Evolutionary conservation across 1,284 basidiomycete genomes (phyloP).

Genomic region (Moesziomyces sp.): DNA sequence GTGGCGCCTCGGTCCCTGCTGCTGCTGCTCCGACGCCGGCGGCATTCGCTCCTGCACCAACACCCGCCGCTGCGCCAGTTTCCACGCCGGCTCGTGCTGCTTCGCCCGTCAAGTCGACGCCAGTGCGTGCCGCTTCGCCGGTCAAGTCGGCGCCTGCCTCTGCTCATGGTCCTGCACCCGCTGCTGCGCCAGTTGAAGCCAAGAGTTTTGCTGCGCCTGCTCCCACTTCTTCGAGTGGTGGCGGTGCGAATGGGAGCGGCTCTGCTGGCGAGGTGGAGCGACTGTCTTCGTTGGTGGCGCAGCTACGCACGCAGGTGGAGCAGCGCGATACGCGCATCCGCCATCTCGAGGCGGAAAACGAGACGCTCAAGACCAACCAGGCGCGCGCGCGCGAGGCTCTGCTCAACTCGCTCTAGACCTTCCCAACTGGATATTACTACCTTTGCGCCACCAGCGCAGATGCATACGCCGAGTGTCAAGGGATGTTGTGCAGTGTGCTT

Average conservation of each 20-base stretch:
- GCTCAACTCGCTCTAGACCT: slow-evolving; percentile 17
- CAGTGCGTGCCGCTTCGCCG: slow-evolving; percentile 20
- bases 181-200: slow-evolving; percentile 1
- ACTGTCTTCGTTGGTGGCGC: slow-evolving; percentile 32
- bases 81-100: slow-evolving; percentile 23
- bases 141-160: slow-evolving; percentile 13
- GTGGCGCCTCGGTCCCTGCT: slow-evolving; percentile 24
- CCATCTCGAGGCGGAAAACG: slow-evolving; percentile 62
- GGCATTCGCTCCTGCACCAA: slow-evolving; percentile 2
- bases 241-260: slow-evolving; percentile 2
- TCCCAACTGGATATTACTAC: too few relatives aligned
- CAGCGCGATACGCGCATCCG: slow-evolving; percentile 57
- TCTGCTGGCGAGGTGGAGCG: slow-evolving; percentile 18
- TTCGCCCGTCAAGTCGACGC: slow-evolving; percentile 10
- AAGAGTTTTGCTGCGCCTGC: neutral
- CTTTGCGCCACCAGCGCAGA: neutral
- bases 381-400: slow-evolving; percentile 42
- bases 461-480: neutral
- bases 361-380: slow-evolving; percentile 50
- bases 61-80: slow-evolving; percentile 15
- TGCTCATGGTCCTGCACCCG: neutral
- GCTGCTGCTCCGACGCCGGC: slow-evolving; percentile 2
- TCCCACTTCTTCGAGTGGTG: too few relatives aligned
- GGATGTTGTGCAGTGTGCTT: too few relatives aligned
- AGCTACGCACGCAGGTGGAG: slow-evolving; percentile 46